Conservation (phyloP, 2,329 filamentous ascomycete genomes). For the Torrubiellomyces zombiae region DNA sequence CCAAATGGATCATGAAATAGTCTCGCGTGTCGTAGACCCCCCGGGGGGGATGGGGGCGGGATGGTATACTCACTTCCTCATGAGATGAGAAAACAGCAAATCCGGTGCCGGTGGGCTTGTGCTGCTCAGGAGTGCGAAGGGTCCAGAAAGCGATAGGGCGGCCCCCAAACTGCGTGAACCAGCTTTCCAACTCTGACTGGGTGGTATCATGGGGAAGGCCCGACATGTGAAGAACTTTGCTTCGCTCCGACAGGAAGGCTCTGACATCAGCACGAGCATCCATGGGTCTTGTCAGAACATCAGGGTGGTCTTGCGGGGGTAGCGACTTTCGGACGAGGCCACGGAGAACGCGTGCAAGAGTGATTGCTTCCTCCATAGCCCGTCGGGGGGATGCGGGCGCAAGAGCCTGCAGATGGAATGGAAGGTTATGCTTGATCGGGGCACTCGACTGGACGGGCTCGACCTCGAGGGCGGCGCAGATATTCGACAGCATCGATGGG, state of each 20-base stretch:
- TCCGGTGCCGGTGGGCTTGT: constrained; percentile 96
- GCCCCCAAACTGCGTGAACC: constrained; percentile 97
- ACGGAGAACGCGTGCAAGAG: constrained; percentile 77
- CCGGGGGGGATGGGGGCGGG: too few species aligned
- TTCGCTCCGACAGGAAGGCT: constrained; percentile 87
- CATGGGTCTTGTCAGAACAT: constrained; percentile 89
- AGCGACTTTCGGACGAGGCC: constrained; percentile 94
- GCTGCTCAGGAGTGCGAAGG: constrained; percentile 88
- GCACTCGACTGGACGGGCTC: constrained; percentile 95
- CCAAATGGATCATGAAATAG: too few species aligned
- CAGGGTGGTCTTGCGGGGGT: constrained; percentile 80
- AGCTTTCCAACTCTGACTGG: constrained; percentile 95
- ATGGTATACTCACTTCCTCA: constrained; percentile 79
- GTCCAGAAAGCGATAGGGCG: constrained; percentile 99
- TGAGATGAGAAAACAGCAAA: constrained; percentile 98
- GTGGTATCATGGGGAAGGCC: constrained; percentile 95
- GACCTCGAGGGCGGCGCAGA: constrained; percentile 94
- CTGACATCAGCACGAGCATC: constrained; percentile 92
- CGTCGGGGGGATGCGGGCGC: constrained; percentile 89
- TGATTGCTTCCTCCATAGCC: constrained; percentile 95
- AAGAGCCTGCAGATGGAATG: constrained; percentile 91
- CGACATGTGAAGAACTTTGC: constrained; percentile 96
- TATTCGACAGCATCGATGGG: constrained; percentile 88
- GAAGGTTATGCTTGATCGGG: constrained; percentile 96
- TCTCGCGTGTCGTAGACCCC: too few species aligned